Base-by-base conservation (phyloP, 345 rosid species). In the Ceriops zippeliana region DNA sequence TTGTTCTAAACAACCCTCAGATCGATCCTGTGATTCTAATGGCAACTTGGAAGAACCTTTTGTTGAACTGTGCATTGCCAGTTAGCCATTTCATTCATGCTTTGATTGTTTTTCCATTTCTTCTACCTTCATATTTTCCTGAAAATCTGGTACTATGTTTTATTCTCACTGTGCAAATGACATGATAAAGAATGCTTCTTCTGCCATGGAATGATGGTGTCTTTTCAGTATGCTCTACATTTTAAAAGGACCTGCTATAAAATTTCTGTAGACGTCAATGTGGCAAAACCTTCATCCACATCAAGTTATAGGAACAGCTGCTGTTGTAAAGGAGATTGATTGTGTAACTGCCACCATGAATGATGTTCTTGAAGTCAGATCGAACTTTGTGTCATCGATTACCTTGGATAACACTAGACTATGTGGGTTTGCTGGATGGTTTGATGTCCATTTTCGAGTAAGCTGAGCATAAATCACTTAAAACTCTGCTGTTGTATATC, bases 341-440 rank as follows among this genome's bases (percentile, higher is more conserved):
- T 95, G 99, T 78, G 79, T 89, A 67, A 88, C 96, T 54, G 91
- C 90, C 27, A 75, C 96, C 0, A 82, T 95, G 47, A 62, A 82
- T 71, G 99, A 91, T 65, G 86, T 95, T 54, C 77, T 74, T 54
- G 80, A 85, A 81, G 86, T 95, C 58, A 84, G 78, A 64, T 87
- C 99, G 47, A 85, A 71, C 46, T 83, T 89, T 66, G 54, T 71
- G 7, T 89, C 91, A 22, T 69, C 83, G 66, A 80, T 91, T 70
- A 82, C 63, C 53, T 56, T 71, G 70, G 80, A 73, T 60, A 62
- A 76, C 68, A 74, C 89, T 32, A 82, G 80, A 71, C 88, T 93
- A 34, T 86, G 87, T 69, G 98, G 96, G 52, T 91, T 91, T 76
- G 87, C 81, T 63, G 98, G 98, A 81, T 93, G 98, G 98, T 93